Base-by-base conservation (phyloP, 352 stramenopile genomes). In the Blastocystis sp. region DNA sequence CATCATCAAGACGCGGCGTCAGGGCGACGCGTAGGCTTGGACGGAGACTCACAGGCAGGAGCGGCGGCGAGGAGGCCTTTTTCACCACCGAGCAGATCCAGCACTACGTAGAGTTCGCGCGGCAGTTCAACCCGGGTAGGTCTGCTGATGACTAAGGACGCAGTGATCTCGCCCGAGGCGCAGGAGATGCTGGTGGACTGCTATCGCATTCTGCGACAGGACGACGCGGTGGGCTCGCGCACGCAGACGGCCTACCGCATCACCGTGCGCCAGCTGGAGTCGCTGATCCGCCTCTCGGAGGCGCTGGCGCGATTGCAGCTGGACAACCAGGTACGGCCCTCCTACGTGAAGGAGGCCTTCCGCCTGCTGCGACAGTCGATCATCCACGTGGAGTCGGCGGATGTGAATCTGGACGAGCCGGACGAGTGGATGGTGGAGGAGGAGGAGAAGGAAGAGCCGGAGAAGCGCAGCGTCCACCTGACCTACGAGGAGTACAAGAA, bases 331-430 rank as follows among this genome's bases (percentile, higher is more conserved):
- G 94, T 98, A 38, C 98, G 99, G 81, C 89, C 90, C 0, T 88
- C 90, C 29, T 96, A 97, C 88, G 94, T 98, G 24, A 89, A 96
- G 73, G 95, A 98, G 88, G 96, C 96, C 0, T 98, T 97, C 86
- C 91, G 95, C 0, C 87, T 99, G 3, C 88, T 99, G 32, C 94
- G 95, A 87, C 98, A 97, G 87, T 97, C 92, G 49, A 98, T 99
- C 85, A 98, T 99, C 87, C 94, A 97, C 90, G 95, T 99, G 1
- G 96, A 99, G 84, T 97, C 93, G 57, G 93, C 97, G 86, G 94
- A 97, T 89, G 93, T 99, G 4, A 92, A 96, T 84, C 88, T 97
- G 14, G 92, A 96, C 29, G 92, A 94, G 16, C n/a, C 11, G n/a
- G 61, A 87, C 32, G 79, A 87, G 53, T 38, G 63, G 63, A 36